A percentile compares a stretch with the other conserved stretches of the same genome.
Evolutionary conservation across 331 rosid species (phyloP).

Genomic region (Saraca asoca): DNA sequence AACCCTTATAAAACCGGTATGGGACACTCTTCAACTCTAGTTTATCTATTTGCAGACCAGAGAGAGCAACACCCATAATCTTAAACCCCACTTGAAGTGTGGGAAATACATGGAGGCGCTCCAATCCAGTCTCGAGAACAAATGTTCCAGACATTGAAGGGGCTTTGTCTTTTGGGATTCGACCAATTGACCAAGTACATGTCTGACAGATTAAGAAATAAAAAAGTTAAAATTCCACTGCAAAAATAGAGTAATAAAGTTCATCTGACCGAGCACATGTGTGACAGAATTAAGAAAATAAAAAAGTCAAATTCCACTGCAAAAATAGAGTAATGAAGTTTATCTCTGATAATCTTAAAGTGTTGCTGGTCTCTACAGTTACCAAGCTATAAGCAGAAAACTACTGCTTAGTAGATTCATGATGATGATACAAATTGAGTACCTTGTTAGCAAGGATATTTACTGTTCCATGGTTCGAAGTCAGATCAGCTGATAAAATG

Average conservation of each 20-base stretch:
- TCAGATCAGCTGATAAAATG: conserved; percentile 72
- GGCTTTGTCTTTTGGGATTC: conserved; percentile 86
- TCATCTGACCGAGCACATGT: conserved; percentile 67
- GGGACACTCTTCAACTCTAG: conserved; percentile 53
- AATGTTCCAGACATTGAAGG: conserved; percentile 91
- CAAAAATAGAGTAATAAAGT: conserved; percentile 24
- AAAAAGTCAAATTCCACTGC: conserved; percentile 9
- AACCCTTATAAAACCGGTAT: conserved; percentile 51
- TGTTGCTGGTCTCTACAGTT: background rate
- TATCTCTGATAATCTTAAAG: conserved; percentile 12
- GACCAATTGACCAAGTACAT: conserved; percentile 83
- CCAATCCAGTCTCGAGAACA: conserved; percentile 77
- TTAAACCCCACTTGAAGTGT: conserved; percentile 52
- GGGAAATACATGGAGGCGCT: conserved; percentile 59
- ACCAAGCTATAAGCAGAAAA: background rate
- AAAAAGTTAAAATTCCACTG: conserved; percentile 16
- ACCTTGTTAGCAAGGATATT: conserved; percentile 83
- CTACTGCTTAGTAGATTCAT: conserved; percentile 1
- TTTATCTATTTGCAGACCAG: conserved; percentile 58
- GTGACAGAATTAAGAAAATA: conserved; percentile 47
- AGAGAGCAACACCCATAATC: conserved; percentile 61
- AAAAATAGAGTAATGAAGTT: conserved; percentile 24
- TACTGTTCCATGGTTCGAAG: conserved; percentile 84
- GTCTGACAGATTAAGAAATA: conserved; percentile 52
- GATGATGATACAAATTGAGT: conserved; percentile 11